These are phyloP conservation scores for Haematococcus lacustris DNA, from an alignment of 139 green algal species.

Conservation along the genomic window DNA sequence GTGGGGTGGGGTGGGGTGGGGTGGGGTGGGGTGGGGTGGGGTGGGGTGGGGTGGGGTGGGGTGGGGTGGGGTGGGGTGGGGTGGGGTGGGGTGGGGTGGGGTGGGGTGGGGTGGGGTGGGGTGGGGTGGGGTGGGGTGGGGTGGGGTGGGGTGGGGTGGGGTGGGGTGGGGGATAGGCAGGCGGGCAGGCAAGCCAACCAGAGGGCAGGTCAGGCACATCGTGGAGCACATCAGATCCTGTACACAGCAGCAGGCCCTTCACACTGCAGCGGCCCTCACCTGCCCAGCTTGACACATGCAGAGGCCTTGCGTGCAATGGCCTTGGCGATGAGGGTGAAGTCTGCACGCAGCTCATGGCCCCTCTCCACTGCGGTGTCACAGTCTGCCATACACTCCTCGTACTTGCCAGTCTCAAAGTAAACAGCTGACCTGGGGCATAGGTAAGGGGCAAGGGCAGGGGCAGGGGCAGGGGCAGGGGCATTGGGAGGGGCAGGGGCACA, in stretches of 20 bases:
- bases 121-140: no score
- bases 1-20: no score
- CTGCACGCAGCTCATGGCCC: conserved; percentile 67
- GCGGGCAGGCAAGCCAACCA: no score
- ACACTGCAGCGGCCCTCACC: conserved; percentile 13
- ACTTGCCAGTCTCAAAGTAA: conserved; percentile 72
- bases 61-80: no score
- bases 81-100: no score
- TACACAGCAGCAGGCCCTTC: no score
- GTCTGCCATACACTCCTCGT: conserved; percentile 73
- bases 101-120: no score
- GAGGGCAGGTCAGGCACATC: no score
- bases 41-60: no score
- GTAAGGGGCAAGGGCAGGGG: not conserved
- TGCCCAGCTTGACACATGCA: conserved; percentile 72
- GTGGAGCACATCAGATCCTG: not conserved
- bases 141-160: no score
- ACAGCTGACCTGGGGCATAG: conserved; percentile 63
- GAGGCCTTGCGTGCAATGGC: conserved; percentile 87
- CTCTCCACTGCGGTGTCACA: conserved; percentile 83
- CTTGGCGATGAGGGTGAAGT: conserved; percentile 88
- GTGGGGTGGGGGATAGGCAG: no score
- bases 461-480: not conserved
- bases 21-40: no score
- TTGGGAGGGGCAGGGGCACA: not conserved